Evolutionary conservation across 768 basidiomycete species (phyloP).

Genomic region (Collybia mongolica): DNA sequence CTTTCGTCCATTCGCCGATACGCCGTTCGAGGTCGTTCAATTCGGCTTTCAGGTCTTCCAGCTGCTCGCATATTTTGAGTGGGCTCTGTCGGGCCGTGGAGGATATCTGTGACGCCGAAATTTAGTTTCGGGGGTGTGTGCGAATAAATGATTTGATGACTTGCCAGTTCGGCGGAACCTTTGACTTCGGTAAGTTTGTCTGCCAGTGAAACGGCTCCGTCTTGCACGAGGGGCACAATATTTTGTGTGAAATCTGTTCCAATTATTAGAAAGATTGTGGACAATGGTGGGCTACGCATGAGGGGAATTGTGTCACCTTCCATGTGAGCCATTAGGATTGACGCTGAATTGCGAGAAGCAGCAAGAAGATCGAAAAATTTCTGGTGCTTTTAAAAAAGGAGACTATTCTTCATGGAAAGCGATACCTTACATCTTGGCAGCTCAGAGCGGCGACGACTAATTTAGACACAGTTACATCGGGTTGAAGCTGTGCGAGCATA

Average conservation of each 20-base stretch:
- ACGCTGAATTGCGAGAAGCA: constrained; percentile 2
- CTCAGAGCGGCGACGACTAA: neutral
- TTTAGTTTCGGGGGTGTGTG: too few species aligned
- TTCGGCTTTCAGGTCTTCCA: neutral
- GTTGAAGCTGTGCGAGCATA: constrained; percentile 3
- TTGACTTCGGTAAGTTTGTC: constrained; percentile 6
- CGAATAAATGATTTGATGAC: neutral
- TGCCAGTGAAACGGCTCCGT: neutral
- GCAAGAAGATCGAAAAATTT: neutral
- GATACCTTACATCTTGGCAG: constrained; percentile 3
- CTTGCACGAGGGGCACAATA: constrained; percentile 4
- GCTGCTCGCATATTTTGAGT: neutral
- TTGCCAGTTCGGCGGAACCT: constrained; percentile 3
- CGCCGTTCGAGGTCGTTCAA: neutral
- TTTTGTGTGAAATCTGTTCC: constrained; percentile 4
- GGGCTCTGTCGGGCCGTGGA: neutral
- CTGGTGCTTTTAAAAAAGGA: neutral
- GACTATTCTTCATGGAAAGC: neutral
- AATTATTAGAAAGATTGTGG: too few species aligned
- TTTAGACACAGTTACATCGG: neutral
- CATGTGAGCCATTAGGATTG: constrained; percentile 2
- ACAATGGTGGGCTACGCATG: neutral
- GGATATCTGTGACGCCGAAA: neutral
- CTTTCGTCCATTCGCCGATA: neutral
- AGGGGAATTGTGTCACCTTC: neutral